These are phyloP conservation scores for Aspergillus nidulans DNA, from an alignment of 495 filamentous ascomycete genomes.

Conservation along the genomic window DNA sequence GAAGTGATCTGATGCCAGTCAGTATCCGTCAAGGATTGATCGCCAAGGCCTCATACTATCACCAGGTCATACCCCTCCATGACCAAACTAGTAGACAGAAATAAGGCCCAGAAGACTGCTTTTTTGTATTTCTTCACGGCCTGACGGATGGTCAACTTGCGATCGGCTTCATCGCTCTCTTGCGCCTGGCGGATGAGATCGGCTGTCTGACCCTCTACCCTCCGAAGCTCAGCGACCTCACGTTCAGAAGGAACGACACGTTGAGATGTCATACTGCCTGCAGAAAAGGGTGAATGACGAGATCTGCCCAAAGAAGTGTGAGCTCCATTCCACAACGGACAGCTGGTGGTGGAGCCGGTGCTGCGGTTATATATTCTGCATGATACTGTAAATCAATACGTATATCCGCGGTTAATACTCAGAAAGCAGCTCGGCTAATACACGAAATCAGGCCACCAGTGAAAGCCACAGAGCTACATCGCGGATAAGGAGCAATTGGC, in stretches of 20 bases:
- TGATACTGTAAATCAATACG: background rate
- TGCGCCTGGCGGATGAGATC: slow-evolving; percentile 2
- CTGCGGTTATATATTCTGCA: background rate
- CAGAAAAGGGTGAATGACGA: background rate
- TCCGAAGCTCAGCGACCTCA: background rate
- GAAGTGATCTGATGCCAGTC: slow-evolving; percentile 19
- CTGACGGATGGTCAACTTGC: slow-evolving; percentile 2
- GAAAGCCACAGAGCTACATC: background rate
- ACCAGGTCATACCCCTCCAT: slow-evolving; percentile 45
- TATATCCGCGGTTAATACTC: background rate
- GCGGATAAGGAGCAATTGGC: no score
- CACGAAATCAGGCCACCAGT: background rate
- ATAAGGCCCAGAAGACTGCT: slow-evolving; percentile 40
- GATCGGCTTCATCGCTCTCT: slow-evolving; percentile 5
- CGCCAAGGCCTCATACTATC: background rate
- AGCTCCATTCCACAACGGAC: no score
- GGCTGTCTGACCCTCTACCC: background rate
- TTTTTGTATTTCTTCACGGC: slow-evolving; percentile 16
- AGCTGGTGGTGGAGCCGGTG: background rate
- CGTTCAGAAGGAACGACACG: background rate
- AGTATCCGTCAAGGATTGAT: background rate
- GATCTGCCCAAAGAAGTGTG: no score
- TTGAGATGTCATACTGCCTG: background rate
- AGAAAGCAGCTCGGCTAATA: background rate
- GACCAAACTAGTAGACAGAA: slow-evolving; percentile 36